Evolutionary conservation across 2,329 filamentous ascomycete species (phyloP).

Genomic region (Penicillium aurantiogriseum): DNA sequence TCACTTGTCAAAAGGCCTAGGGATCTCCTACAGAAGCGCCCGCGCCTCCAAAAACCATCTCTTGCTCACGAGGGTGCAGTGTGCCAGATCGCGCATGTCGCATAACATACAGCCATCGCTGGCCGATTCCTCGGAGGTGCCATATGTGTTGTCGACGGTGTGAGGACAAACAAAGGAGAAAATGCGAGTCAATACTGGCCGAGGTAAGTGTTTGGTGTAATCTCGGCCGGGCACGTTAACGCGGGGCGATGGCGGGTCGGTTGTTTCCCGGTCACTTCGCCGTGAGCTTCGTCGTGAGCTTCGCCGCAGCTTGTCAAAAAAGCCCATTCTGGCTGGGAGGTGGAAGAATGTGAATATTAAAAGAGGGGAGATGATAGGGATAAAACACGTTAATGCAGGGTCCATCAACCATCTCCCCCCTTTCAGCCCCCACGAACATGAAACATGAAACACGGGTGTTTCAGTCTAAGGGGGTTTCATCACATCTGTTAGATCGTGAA

Average conservation of each 20-base stretch:
- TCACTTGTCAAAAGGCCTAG: slow-evolving; percentile 4
- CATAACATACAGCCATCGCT: slow-evolving; percentile 87
- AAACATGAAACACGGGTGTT: slow-evolving; percentile 8
- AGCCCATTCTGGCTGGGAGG: slow-evolving; percentile 27
- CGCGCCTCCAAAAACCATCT: slow-evolving; percentile 65
- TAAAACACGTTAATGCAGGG: slow-evolving; percentile 13
- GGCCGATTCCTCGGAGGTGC: slow-evolving; percentile 77
- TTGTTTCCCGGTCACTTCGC: slow-evolving; percentile 24
- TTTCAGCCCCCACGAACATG: slow-evolving; percentile 1
- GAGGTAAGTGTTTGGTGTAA: slow-evolving; percentile 58
- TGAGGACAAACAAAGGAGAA: slow-evolving; percentile 85
- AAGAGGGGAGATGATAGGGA: slow-evolving; percentile 3
- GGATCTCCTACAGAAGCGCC: slow-evolving; percentile 59
- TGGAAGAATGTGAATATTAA: neutral
- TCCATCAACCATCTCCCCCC: neutral
- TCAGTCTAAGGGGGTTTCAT: neutral
- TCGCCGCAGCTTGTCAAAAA: slow-evolving; percentile 31
- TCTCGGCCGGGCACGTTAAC: slow-evolving; percentile 24
- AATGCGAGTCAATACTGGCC: slow-evolving; percentile 70
- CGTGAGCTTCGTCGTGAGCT: slow-evolving; percentile 32
- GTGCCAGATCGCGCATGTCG: slow-evolving; percentile 82
- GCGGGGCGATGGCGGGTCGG: slow-evolving; percentile 22
- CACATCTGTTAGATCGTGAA: neutral
- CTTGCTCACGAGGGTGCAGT: slow-evolving; percentile 71
- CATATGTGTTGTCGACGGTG: slow-evolving; percentile 70